Evolutionary conservation across 2,329 filamentous ascomycete species (phyloP).

Genomic region (Epichloe typhina): DNA sequence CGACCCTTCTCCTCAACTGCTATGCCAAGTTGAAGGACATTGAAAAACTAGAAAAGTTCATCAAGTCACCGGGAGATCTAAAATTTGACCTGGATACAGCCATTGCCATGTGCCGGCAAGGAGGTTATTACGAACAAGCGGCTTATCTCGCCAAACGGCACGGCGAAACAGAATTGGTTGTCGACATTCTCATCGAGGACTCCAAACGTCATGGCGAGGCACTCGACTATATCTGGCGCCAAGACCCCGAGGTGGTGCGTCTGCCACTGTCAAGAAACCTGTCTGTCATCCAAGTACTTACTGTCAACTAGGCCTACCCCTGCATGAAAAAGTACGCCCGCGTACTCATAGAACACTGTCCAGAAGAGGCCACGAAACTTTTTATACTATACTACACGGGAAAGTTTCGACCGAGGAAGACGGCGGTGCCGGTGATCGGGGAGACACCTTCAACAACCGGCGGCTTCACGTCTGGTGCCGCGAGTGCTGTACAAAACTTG

Average conservation of each 20-base stretch:
- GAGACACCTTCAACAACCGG: constrained; percentile 24
- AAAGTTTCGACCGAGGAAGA: constrained; percentile 59
- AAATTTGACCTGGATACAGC: constrained; percentile 97
- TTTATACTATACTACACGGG: constrained; percentile 96
- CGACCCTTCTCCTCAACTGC: constrained; percentile 86
- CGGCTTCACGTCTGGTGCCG: constrained; percentile 44
- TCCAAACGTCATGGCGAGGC: constrained; percentile 83
- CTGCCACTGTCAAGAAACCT: background rate
- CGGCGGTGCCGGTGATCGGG: constrained; percentile 20
- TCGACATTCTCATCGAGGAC: constrained; percentile 92
- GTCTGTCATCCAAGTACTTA: background rate
- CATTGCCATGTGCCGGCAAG: constrained; percentile 93
- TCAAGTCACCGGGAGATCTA: constrained; percentile 84
- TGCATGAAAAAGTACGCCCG: constrained; percentile 93
- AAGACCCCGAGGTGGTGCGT: constrained; percentile 64
- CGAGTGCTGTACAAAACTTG: constrained; percentile 73
- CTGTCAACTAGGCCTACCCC: constrained; percentile 52
- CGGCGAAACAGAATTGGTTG: constrained; percentile 82
- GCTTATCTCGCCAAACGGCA: constrained; percentile 92
- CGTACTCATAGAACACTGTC: constrained; percentile 77
- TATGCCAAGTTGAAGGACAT: constrained; percentile 98
- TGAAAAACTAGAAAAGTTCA: constrained; percentile 89
- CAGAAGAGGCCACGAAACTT: constrained; percentile 66
- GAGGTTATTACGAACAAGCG: constrained; percentile 92
- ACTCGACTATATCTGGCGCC: constrained; percentile 77